These are phyloP conservation scores for Leonotis leonurus DNA, from an alignment of 257 asterid genomes.

Conservation along the genomic window DNA sequence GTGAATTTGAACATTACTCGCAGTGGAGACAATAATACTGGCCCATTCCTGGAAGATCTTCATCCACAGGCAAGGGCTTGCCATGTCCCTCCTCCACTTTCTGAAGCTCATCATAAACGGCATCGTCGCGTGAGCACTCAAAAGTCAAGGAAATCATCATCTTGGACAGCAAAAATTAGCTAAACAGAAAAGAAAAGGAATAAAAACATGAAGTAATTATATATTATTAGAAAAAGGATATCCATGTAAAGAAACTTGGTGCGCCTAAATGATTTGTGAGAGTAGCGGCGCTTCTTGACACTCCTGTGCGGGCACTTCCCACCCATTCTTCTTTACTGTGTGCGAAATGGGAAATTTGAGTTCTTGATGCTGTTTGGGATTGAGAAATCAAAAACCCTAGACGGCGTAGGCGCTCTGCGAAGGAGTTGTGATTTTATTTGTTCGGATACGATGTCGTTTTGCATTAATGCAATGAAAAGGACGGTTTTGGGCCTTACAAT, in stretches of 20 bases:
- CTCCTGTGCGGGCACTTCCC: conserved; percentile 94
- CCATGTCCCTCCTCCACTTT: conserved; percentile 40
- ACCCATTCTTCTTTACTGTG: conserved; percentile 42
- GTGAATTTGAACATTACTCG: conserved; percentile 45
- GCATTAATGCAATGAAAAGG: too few species aligned
- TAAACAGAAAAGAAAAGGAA: not conserved
- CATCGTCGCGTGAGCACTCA: conserved; percentile 50
- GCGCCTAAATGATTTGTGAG: conserved; percentile 62
- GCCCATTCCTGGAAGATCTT: conserved; percentile 96
- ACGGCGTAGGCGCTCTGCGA: not conserved
- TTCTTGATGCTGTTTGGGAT: not conserved
- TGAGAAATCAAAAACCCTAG: conserved; percentile 18
- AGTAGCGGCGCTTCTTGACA: conserved; percentile 58
- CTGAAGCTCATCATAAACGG: conserved; percentile 68
- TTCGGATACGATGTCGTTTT: not conserved
- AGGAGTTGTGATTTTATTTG: not conserved
- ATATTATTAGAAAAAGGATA: conserved; percentile 26
- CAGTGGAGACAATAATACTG: conserved; percentile 81
- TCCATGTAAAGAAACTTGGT: conserved; percentile 49
- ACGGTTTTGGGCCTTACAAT: too few species aligned
- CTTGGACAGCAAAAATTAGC: not conserved
- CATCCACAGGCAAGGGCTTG: conserved; percentile 62
- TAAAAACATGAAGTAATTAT: not conserved
- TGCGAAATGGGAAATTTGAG: not conserved
- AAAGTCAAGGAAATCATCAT: conserved; percentile 22